Conservation (phyloP, 73 alveolate species). For the Paramecium caudatum region DNA sequence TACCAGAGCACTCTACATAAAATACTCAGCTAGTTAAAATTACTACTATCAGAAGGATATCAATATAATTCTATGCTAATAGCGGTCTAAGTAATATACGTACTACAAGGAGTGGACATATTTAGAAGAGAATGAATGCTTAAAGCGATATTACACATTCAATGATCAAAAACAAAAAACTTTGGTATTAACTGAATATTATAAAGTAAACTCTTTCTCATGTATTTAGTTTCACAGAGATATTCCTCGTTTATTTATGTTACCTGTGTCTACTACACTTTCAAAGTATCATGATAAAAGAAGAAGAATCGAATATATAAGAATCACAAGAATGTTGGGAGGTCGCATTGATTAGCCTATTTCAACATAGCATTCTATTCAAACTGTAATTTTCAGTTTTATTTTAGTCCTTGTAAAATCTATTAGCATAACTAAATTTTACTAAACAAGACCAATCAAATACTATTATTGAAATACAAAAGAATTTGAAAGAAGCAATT, state of each 20-base stretch:
- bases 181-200: conserved; percentile 70
- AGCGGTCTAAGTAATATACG: conserved; percentile 55
- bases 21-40: conserved; percentile 74
- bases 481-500: conserved; percentile 48
- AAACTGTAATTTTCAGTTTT: not conserved
- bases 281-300: conserved; percentile 73
- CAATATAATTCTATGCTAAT: conserved; percentile 51
- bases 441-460: conserved; percentile 38
- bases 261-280: conserved; percentile 62
- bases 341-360: conserved; percentile 49
- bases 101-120: conserved; percentile 56
- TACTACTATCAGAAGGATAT: conserved; percentile 71
- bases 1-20: conserved; percentile 68
- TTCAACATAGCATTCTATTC: conserved; percentile 40
- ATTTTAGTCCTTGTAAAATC: conserved; percentile 46
- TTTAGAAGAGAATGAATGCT: conserved; percentile 46
- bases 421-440: conserved; percentile 49
- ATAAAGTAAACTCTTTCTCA: conserved; percentile 38
- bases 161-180: conserved; percentile 53
- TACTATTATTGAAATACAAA: conserved; percentile 40
- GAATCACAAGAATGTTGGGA: conserved; percentile 71
- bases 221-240: conserved; percentile 67
- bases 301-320: conserved; percentile 71
- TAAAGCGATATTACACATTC: conserved; percentile 36
- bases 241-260: conserved; percentile 72